A percentile compares a stretch with the other conserved stretches of the same genome.
Evolutionary conservation across 768 basidiomycete species (phyloP).

Genomic region (Trametes coccinea): DNA sequence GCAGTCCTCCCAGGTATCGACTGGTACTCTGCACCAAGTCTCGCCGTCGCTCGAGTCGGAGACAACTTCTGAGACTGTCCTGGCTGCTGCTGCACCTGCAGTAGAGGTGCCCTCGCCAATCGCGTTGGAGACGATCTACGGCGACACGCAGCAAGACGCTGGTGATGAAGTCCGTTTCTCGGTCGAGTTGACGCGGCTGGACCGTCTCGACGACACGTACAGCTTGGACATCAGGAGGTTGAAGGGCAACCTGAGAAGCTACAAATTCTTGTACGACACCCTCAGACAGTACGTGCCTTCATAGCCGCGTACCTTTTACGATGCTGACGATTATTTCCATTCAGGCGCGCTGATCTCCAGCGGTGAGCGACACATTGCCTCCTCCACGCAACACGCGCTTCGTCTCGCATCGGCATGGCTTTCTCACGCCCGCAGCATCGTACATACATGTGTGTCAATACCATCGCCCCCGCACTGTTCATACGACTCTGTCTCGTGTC

Average conservation of each 20-base stretch:
- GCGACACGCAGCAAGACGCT: slow-evolving; percentile 75
- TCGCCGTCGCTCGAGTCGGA: slow-evolving; percentile 26
- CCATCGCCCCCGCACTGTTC: slow-evolving; percentile 10
- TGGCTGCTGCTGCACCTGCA: slow-evolving; percentile 23
- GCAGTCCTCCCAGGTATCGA: slow-evolving; percentile 81
- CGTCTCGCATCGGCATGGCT: slow-evolving; percentile 8
- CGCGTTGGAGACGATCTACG: slow-evolving; percentile 68
- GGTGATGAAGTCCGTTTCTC: slow-evolving; percentile 97
- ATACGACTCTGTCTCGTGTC: slow-evolving; percentile 13
- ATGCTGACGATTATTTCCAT: not conserved
- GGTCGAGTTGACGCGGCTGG: slow-evolving; percentile 89
- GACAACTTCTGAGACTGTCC: slow-evolving; percentile 25
- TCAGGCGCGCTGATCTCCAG: slow-evolving; percentile 32
- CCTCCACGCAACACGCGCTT: not conserved
- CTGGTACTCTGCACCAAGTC: slow-evolving; percentile 27
- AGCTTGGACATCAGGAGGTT: slow-evolving; percentile 89
- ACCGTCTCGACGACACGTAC: slow-evolving; percentile 87
- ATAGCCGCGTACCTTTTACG: not conserved
- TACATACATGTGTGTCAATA: slow-evolving; percentile 21
- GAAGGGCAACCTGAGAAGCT: slow-evolving; percentile 91
- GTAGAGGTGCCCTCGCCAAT: slow-evolving; percentile 27
- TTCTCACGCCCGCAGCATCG: slow-evolving; percentile 5
- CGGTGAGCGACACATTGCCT: slow-evolving; percentile 18
- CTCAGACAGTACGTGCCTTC: slow-evolving; percentile 72
- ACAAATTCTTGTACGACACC: slow-evolving; percentile 88